These are phyloP conservation scores for Nissolia schottii DNA, from an alignment of 306 rosid genomes.

Conservation along the genomic window DNA sequence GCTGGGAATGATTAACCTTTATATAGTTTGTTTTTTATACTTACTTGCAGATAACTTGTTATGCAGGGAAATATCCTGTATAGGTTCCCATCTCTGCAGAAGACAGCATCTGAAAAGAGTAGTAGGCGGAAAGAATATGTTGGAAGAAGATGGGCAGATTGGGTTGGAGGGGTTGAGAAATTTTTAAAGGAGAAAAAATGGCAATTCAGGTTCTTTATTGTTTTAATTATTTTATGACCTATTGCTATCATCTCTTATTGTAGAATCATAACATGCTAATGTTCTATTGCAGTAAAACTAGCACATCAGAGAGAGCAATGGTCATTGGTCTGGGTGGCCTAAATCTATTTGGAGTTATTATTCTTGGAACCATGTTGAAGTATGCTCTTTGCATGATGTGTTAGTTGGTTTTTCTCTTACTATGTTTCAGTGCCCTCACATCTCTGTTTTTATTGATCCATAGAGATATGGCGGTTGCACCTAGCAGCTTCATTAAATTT, in stretches of 20 bases:
- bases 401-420: conserved; percentile 19
- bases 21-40: neutral
- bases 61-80: conserved; percentile 96
- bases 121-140: conserved; percentile 84
- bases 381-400: conserved; percentile 37
- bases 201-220: conserved; percentile 73
- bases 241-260: neutral
- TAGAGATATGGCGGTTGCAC: conserved; percentile 66
- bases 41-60: conserved; percentile 34
- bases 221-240: neutral
- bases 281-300: conserved; percentile 61
- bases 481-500: conserved; percentile 77
- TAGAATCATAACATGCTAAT: conserved; percentile 9
- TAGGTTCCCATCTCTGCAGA: conserved; percentile 90
- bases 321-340: conserved; percentile 90
- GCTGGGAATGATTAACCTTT: neutral
- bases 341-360: conserved; percentile 86
- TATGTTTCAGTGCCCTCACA: conserved; percentile 19
- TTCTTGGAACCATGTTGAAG: conserved; percentile 96
- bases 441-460: conserved; percentile 26
- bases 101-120: conserved; percentile 75
- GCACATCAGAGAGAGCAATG: conserved; percentile 72
- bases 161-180: conserved; percentile 79
- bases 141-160: conserved; percentile 91
- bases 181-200: conserved; percentile 77